Base-by-base conservation (phyloP, 2,329 filamentous ascomycete species). In the Anisogramma anomala region DNA sequence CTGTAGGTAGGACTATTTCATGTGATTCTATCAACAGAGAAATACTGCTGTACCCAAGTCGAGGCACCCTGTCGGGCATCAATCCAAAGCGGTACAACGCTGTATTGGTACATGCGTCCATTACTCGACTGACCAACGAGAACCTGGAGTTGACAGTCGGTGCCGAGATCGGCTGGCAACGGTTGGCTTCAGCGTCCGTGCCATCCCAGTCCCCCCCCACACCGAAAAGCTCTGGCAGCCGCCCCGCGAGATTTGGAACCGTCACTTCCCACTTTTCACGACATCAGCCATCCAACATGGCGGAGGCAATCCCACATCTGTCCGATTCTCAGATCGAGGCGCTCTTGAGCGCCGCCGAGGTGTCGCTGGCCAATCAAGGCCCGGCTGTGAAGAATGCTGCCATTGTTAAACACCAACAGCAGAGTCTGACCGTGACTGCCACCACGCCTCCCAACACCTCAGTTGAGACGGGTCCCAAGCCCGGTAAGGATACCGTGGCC, bases 401-500 rank as follows among this genome's bases (percentile, higher is more conserved):
- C 19, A 28, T 36, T 15, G 20, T 18, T 19, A 28, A 33, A 26
- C 15, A 9, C 43, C 36, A 40, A 28, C 40, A 37, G 31, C 44
- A 44, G 32, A 35, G 19, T 26, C 37, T 35, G 3, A 27, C 31
- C 4, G 11, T 26, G 27, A 36, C 43, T 26, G 42, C 39, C 25
- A 49, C 49, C 14, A 33, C 44, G 14, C 37, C 46, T 9, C 26
- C 46, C 25, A 18, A 6, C 27, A 14, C 30, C 30, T 6, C n/a
- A 32, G 35, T 46, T 17, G 41, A 46, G 6, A 41, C 46, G 15
- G 25, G 22, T 13, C 14, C 30, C 39, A 49, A 32, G 15, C 35
- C 26, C 27, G 23, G 32, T 17, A 42, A 36, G 32, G 17, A 39
- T 47, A 45, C 41, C 13, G 32, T 38, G 11, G 52, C 50, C 36